Evolutionary conservation across 2,329 filamentous ascomycete species (phyloP), one percentile per base, ranked within the genome.

Genomic region (Fusarium penzigii): DNA sequence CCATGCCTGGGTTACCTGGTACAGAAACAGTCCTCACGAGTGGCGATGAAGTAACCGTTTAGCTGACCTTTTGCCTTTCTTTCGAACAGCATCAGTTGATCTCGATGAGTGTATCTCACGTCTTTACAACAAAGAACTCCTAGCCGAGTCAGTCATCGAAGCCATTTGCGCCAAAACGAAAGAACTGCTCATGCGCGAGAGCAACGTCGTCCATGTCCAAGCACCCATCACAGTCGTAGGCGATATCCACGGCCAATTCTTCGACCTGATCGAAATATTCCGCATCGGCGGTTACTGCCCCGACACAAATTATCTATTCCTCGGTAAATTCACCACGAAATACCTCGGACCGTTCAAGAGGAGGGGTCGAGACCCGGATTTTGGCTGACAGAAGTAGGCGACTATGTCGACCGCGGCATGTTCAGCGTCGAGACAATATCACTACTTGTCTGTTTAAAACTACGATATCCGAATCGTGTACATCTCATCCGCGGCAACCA

Each of bases 401-500:
- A 99, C 76, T 99, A 97, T 72, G 93, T 99, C 68, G 94, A 99
- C 72, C 91, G 94, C 63, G 94, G 94, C 68, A 91, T 99, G 74
- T 99, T 97, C 78, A 96, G 91, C 73, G 94, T 99, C 63, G 94
- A 99, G 75, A 99, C 94, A 11, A 99, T 99, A 71, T 97, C 93
- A 49, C 85, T 99, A 42, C 90, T 99, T 65, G 90, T 99, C 60
- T 99, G 94, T 76, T 81, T 99, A 59, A 99, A 99, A 74, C 82
- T 99, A 59, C 88, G 94, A 79, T 99, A 97, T 78, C 94, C 94
- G 39, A 86, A 94, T 68, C 90, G 94, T 69, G 92, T 99, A 49
- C 91, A 97, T 73, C 80, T 99, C 51, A 97, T 99, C 70, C 89
- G 94, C 65, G 94, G 94, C 63, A 99, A 99, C 74, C 94, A 99